Evolutionary conservation across 2,329 filamentous ascomycete species (phyloP), one percentile per base, ranked within the genome.

Genomic region (Aspergillus sp.): DNA sequence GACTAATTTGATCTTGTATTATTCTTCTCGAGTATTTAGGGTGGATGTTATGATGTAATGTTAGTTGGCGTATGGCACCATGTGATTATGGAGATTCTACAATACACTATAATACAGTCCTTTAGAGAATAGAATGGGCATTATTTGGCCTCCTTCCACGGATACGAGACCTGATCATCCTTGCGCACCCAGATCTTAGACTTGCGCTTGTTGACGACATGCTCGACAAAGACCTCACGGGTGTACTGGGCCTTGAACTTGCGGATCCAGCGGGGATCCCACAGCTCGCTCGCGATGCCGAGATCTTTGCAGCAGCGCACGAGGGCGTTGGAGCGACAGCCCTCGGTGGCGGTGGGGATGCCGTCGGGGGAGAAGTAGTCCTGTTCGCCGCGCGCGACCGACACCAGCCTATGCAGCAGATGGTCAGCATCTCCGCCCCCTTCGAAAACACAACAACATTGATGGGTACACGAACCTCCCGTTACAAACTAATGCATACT

Each of bases 241-340:
- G 86, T 87, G 67, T 88, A 76, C 62, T 86, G 76, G 64, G 84
- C 85, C 79, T 88, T 88, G 76, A 91, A 99, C 63, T 82, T 83
- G 64, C 89, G 84, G 60, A 97, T 91, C 76, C 88, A 99, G 50
- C 89, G 80, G 32, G 94, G 94, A 76, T 99, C 94, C 94, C 94
- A 99, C 17, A 99, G 82, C 75, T 99, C 94, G 59, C 88, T 92
- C 1, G 91, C 94, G 59, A 99, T 88, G 32, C 94, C 94, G 29
- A 99, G 77, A 72, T 99, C 94, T 78, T 99, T 99, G 80, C 94
- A 97, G 81, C 93, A 97, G 53, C 94, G 89, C 86, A 97, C 95
- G 61, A 99, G 81, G 11, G 94, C 94, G 70, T 99, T 99, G 58
- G 91, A 96, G 76, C 97, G 97, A 81, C 91, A 96, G 49, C 94